Evolutionary conservation across 306 rosid genomes (phyloP), one percentile per base, ranked within the genome.

Genomic region (Castanea crenata): DNA sequence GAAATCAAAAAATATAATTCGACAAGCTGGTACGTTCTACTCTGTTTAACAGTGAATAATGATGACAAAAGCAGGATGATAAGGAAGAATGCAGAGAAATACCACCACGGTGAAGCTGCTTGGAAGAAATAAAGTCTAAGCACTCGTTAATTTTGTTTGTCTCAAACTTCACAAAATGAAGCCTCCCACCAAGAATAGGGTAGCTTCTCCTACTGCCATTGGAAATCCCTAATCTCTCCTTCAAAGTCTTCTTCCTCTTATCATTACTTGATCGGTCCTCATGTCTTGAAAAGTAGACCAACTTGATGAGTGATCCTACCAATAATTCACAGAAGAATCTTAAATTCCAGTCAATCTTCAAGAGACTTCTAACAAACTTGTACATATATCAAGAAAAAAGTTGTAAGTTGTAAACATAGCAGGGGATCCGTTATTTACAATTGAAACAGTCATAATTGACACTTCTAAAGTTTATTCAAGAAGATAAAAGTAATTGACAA

Each of bases 111-210:
- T 91, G 99, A 82, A 96, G 97, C 90, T 89, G 97, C 92, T 93
- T 96, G 63, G 98, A 96, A 65, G 87, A 77, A 74, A 96, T 96
- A 86, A 96, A 96, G 78, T 96, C 98, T 65, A 96, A 87, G 87
- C 99, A 96, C 87, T 96, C 96, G 13, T 90, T 90, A 41, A 96
- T 90, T 92, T 96, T 93, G 89, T 81, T 82, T 0, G 99, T 96
- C 81, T 96, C 99, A 77, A 96, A 96, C 92, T 93, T 96, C 81
- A 96, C 99, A 93, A 93, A 96, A 89, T 96, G 98, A 84, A 93
- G 97, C 84, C 98, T 89, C 81, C 99, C 99, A 54, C 99, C 99
- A 51, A 96, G 98, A 88, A 96, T 84, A 70, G 99, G 99, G 79
- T 74, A 96, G 92, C 92, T 93, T 88, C 97, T 91, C 84, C 99